These are phyloP conservation scores for Haematococcus lacustris DNA, from an alignment of 139 green algal species.

Conservation along the genomic window DNA sequence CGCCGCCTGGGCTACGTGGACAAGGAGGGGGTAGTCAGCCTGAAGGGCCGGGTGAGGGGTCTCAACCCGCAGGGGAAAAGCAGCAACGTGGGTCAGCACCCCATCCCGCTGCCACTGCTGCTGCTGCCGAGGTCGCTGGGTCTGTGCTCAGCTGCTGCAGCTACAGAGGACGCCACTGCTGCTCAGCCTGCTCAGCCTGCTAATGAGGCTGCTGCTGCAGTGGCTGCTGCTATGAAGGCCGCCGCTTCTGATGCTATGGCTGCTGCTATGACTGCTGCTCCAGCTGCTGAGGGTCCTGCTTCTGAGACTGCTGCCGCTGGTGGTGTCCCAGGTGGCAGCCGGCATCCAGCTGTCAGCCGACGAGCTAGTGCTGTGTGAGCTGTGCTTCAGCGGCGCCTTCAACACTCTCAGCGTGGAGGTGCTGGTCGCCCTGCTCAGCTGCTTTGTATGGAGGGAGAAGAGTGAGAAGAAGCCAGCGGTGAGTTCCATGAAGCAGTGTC, in stretches of 20 bases:
- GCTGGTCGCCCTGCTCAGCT: slow-evolving; percentile 54
- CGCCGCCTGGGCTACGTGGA: slow-evolving; percentile 49
- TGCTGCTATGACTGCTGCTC: no score
- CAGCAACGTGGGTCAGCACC: no score
- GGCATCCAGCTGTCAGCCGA: slow-evolving; percentile 44
- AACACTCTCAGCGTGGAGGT: slow-evolving; percentile 43
- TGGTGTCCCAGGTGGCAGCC: slow-evolving; percentile 11
- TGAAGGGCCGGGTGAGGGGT: slow-evolving; percentile 60
- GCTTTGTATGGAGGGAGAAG: slow-evolving; percentile 71
- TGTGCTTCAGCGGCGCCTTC: slow-evolving; percentile 71
- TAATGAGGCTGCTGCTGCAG: no score
- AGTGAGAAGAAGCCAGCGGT: slow-evolving; percentile 29
- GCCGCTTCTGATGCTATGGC: no score
- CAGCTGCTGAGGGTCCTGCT: no score
- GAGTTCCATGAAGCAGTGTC: slow-evolving; percentile 1
- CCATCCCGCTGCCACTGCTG: slow-evolving; percentile 10
- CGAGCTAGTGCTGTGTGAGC: slow-evolving; percentile 72
- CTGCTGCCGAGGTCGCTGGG: background rate
- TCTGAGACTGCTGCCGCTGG: no score
- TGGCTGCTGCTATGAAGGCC: no score
- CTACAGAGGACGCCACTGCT: no score
- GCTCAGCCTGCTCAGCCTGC: no score
- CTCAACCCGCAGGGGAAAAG: no score
- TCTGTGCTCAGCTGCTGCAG: background rate
- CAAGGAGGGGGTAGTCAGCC: slow-evolving; percentile 47